Evolutionary conservation across 2,329 filamentous ascomycete genomes (phyloP).

Genomic region (Apiospora pterosperma): DNA sequence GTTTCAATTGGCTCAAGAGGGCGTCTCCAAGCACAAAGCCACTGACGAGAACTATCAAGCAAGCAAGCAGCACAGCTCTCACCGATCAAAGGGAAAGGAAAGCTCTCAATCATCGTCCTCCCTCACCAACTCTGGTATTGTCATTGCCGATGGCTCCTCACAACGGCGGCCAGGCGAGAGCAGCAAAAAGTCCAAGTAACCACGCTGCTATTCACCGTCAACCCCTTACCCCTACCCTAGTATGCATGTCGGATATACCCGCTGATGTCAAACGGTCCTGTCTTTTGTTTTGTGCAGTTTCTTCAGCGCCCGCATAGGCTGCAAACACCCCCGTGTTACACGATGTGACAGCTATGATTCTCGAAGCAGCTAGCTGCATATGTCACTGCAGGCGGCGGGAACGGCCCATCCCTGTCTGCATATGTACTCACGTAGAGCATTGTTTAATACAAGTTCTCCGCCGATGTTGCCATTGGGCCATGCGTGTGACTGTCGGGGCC

Average conservation of each 20-base stretch:
- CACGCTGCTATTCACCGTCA: neutral
- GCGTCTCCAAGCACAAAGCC: slow-evolving; percentile 20
- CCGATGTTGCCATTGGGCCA: neutral
- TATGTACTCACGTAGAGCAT: too few species aligned
- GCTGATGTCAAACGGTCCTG: neutral
- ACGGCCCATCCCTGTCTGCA: neutral
- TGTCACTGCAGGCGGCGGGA: neutral
- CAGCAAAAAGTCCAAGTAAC: neutral
- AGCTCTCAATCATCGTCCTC: slow-evolving; percentile 9
- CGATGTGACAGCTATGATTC: neutral
- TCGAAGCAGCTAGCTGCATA: neutral
- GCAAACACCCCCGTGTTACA: neutral
- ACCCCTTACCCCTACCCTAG: neutral
- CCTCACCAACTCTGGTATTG: slow-evolving; percentile 8
- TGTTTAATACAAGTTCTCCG: neutral
- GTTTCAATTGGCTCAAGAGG: slow-evolving; percentile 24
- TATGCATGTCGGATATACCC: neutral
- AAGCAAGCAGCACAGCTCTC: slow-evolving; percentile 9
- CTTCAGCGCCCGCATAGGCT: neutral
- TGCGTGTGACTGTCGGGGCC: neutral
- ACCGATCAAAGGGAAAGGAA: slow-evolving; percentile 16
- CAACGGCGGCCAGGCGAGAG: neutral
- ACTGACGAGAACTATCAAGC: slow-evolving; percentile 4
- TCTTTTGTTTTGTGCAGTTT: neutral
- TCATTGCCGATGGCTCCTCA: slow-evolving; percentile 11